A percentile compares a stretch with the other conserved stretches of the same genome.
These are phyloP conservation scores for Stramenopiles sp. DNA, from an alignment of 352 stramenopile species.

Conservation along the genomic window DNA sequence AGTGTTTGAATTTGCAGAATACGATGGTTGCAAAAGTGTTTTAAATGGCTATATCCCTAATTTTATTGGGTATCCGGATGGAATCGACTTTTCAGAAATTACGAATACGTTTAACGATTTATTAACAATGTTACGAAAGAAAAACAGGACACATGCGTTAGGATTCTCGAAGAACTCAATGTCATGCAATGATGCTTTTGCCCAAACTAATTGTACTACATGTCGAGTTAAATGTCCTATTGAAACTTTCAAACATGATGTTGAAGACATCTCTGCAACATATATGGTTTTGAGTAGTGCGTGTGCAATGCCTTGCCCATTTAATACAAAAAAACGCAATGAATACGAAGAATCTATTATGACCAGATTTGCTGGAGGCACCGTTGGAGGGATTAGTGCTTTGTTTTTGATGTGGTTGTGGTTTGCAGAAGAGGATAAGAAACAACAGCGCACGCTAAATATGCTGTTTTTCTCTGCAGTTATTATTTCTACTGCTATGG, in stretches of 20 bases:
- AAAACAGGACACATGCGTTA: neutral
- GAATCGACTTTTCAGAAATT: neutral
- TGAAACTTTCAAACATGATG: neutral
- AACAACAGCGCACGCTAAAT: neutral
- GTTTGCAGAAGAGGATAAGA: neutral
- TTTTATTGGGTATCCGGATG: neutral
- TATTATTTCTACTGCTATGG: neutral
- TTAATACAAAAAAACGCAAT: neutral
- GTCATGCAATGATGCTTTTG: neutral
- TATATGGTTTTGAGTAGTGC: conserved; percentile 2
- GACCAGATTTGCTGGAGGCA: neutral
- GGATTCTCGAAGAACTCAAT: neutral
- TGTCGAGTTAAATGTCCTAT: neutral
- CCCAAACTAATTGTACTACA: neutral
- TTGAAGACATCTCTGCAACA: neutral
- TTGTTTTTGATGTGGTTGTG: conserved; percentile 2
- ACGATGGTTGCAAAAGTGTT: neutral
- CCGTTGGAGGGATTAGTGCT: neutral
- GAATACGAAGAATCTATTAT: conserved; percentile 1
- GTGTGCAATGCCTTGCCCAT: conserved; percentile 1
- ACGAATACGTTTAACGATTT: neutral
- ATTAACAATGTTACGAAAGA: neutral
- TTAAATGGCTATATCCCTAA: neutral
- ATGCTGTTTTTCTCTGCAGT: neutral
- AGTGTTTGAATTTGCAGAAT: neutral